A percentile compares a stretch with the other conserved stretches of the same genome.
phyloP scores from a whole-genome alignment of 179 eudicot genomes.

The Camellia oleifera region DNA sequence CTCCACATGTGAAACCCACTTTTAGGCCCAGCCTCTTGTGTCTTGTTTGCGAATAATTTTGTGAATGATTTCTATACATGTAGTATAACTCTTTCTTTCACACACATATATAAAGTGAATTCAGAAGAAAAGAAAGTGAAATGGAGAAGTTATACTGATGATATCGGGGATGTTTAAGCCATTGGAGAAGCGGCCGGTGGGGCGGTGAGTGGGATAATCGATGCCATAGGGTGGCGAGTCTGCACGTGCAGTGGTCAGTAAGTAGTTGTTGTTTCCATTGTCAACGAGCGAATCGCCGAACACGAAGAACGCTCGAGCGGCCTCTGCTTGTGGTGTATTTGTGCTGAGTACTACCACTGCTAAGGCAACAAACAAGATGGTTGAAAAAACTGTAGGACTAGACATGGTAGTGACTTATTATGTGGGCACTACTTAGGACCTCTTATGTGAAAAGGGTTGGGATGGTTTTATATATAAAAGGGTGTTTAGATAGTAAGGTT shows the following conservation, averaged over 20 bases:
- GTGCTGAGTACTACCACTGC: constrained; percentile 5
- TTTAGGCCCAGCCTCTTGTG: too few relatives aligned
- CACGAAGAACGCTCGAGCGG: constrained; percentile 68
- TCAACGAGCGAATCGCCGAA: constrained; percentile 65
- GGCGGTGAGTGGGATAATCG: constrained; percentile 37
- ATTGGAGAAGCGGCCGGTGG: constrained; percentile 84
- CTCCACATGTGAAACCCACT: too few relatives aligned
- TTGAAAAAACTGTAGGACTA: neutral
- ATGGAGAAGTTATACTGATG: constrained; percentile 38
- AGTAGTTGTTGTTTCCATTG: constrained; percentile 46
- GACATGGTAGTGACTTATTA: constrained; percentile 12
- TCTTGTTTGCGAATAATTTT: too few relatives aligned
- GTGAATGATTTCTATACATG: too few relatives aligned
- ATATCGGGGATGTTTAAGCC: constrained; percentile 75
- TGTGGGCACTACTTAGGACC: neutral
- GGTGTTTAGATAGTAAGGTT: neutral
- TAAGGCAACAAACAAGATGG: neutral
- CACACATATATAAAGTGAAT: neutral
- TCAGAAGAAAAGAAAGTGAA: neutral
- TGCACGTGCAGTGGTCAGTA: constrained; percentile 37
- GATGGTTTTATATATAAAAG: neutral
- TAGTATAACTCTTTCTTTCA: too few relatives aligned
- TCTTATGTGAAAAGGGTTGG: neutral
- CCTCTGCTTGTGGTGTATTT: constrained; percentile 18
- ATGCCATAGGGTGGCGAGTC: constrained; percentile 47